Percentiles rank a stretch among this genome's conserved stretches.
Evolutionary conservation across 1,284 basidiomycete species (phyloP).

Genomic region (Porodaedalea pini): DNA sequence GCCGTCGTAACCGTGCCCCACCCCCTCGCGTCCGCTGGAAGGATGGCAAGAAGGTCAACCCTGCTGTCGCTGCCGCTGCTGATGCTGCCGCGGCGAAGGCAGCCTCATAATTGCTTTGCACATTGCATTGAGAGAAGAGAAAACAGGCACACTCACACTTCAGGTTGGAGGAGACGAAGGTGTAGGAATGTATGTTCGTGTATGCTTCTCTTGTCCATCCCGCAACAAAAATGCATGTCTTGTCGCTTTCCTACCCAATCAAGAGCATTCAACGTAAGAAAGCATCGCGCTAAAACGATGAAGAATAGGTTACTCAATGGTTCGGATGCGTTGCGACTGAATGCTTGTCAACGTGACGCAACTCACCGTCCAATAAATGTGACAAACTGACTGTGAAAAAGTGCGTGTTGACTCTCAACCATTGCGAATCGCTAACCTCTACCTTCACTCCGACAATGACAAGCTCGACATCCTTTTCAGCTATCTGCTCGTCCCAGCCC

Average conservation of each 20-base stretch:
- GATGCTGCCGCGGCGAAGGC: constrained; percentile 50
- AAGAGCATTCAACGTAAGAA: too few relatives aligned
- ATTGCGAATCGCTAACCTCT: too few relatives aligned
- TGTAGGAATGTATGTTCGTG: not conserved
- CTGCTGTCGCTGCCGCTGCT: constrained; percentile 59
- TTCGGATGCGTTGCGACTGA: too few relatives aligned
- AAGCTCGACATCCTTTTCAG: too few relatives aligned
- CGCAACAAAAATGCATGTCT: not conserved
- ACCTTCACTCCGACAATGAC: too few relatives aligned
- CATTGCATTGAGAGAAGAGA: not conserved
- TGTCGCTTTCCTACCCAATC: not conserved
- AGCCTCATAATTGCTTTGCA: constrained; percentile 17
- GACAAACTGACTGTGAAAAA: too few relatives aligned
- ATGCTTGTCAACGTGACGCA: too few relatives aligned
- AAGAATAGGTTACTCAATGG: too few relatives aligned
- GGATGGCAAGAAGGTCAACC: constrained; percentile 94
- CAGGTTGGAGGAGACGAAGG: constrained; percentile 26
- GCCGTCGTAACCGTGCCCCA: constrained; percentile 92
- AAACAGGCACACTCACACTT: constrained; percentile 21
- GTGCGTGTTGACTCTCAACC: too few relatives aligned
- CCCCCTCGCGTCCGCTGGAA: constrained; percentile 97
- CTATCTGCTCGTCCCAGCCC: too few relatives aligned
- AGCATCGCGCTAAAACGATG: too few relatives aligned
- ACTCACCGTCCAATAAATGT: too few relatives aligned
- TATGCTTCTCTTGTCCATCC: not conserved